phyloP scores from a whole-genome alignment of 1,284 basidiomycete species.

The Sanghuangporus weigelae region DNA sequence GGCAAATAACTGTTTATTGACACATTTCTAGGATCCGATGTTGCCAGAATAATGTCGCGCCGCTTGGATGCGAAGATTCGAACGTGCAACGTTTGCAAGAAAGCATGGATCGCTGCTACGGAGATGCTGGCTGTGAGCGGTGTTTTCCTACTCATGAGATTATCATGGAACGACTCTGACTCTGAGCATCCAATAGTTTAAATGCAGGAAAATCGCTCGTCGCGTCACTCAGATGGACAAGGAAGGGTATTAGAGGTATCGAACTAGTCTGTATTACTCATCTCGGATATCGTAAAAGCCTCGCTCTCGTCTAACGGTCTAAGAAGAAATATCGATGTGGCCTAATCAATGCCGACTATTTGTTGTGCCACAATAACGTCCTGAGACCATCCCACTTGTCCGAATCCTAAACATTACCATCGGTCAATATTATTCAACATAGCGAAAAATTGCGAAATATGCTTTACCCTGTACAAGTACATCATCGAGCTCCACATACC shows the following conservation, averaged over 20 bases:
- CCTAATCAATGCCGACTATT: conserved; percentile 30
- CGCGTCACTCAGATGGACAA: conserved; percentile 29
- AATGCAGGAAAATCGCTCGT: conserved; percentile 43
- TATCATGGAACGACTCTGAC: neutral
- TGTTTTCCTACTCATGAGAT: neutral
- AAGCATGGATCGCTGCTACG: conserved; percentile 52
- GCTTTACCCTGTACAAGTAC: conserved; percentile 55
- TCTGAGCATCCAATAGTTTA: conserved; percentile 43
- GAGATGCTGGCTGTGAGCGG: conserved; percentile 56
- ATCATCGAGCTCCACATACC: conserved; percentile 88
- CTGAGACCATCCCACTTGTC: conserved; percentile 66
- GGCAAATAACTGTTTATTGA: neutral
- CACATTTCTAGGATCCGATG: conserved; percentile 44
- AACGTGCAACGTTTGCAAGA: conserved; percentile 45
- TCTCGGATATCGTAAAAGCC: neutral
- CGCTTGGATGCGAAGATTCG: conserved; percentile 33
- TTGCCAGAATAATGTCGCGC: conserved; percentile 53
- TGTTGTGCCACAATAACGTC: conserved; percentile 78
- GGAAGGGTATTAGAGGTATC: conserved; percentile 11
- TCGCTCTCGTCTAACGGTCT: neutral
- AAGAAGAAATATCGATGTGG: neutral
- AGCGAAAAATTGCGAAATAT: neutral
- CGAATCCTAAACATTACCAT: conserved; percentile 44
- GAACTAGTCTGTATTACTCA: neutral
- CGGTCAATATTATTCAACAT: neutral